Conservation (phyloP, 2,329 filamentous ascomycete species). For the Clarireedia paspali region DNA sequence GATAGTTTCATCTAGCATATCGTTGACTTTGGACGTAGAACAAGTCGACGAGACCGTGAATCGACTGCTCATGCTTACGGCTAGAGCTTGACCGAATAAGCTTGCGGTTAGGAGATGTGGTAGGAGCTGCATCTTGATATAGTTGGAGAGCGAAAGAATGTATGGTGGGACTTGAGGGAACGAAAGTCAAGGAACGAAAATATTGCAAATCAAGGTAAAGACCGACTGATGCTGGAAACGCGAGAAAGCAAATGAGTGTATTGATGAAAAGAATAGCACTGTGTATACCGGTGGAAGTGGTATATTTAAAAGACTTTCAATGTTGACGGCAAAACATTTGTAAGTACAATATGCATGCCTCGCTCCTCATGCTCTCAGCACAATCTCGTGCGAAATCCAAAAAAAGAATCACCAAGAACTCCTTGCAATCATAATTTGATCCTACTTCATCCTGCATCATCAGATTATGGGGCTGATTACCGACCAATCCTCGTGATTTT, state of each 20-base stretch:
- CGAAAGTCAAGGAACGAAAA: background rate
- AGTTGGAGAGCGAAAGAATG: background rate
- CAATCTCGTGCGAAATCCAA: background rate
- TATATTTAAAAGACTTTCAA: background rate
- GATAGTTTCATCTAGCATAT: conserved; percentile 4
- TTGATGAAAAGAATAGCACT: background rate
- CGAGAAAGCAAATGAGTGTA: background rate
- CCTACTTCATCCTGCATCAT: background rate
- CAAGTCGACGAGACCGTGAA: conserved; percentile 5
- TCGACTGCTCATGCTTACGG: conserved; percentile 5
- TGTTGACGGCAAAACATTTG: background rate
- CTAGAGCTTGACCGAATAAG: background rate
- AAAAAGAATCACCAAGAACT: background rate
- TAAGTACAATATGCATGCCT: background rate
- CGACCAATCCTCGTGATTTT: background rate
- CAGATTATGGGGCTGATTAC: background rate
- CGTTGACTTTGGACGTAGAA: conserved; percentile 2
- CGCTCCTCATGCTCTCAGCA: background rate
- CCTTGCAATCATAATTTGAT: background rate
- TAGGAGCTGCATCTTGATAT: background rate
- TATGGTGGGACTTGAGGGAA: background rate
- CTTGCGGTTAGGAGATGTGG: background rate
- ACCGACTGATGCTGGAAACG: background rate
- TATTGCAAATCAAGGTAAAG: background rate
- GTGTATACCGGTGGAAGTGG: background rate